phyloP scores from a whole-genome alignment of 2,329 filamentous ascomycete species.

The Corynespora cassiicola region DNA sequence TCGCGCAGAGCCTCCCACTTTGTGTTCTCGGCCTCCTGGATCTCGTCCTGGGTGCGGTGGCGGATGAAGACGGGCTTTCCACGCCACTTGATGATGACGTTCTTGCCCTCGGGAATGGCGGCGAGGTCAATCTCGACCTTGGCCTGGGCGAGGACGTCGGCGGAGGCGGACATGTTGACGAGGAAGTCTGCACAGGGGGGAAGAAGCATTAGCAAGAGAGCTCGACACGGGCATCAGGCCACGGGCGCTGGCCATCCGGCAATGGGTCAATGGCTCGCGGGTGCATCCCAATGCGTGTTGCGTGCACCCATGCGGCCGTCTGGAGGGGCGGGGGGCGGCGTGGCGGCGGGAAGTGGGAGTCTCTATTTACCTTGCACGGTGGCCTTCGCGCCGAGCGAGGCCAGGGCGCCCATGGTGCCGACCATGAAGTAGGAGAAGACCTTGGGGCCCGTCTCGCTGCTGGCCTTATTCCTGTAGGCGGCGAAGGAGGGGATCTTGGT shows the following conservation, averaged over 20 bases:
- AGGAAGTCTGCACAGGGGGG: slow-evolving; percentile 89
- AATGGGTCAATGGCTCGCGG: slow-evolving; percentile 38
- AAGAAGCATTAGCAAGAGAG: slow-evolving; percentile 33
- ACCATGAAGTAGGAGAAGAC: slow-evolving; percentile 99
- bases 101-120: slow-evolving; percentile 98
- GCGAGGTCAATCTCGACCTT: slow-evolving; percentile 98
- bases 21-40: slow-evolving; percentile 90
- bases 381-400: slow-evolving; percentile 93
- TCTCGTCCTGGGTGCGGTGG: slow-evolving; percentile 92
- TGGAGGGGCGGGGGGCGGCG: slow-evolving; percentile 1
- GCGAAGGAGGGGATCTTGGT: slow-evolving; percentile 87
- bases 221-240: slow-evolving; percentile 35
- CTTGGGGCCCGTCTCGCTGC: slow-evolving; percentile 75
- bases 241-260: slow-evolving; percentile 30
- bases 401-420: slow-evolving; percentile 89
- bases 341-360: slow-evolving; percentile 11
- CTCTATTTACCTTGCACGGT: slow-evolving; percentile 93
- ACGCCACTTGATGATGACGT: slow-evolving; percentile 99
- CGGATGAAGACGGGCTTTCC: slow-evolving; percentile 99
- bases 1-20: slow-evolving; percentile 86
- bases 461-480: slow-evolving; percentile 78
- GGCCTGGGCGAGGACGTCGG: slow-evolving; percentile 97
- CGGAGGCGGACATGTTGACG: slow-evolving; percentile 99
- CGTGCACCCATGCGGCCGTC: no score
- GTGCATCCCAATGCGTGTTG: no score